phyloP scores from a whole-genome alignment of 495 filamentous ascomycete species.

The Penicillium daleae region DNA sequence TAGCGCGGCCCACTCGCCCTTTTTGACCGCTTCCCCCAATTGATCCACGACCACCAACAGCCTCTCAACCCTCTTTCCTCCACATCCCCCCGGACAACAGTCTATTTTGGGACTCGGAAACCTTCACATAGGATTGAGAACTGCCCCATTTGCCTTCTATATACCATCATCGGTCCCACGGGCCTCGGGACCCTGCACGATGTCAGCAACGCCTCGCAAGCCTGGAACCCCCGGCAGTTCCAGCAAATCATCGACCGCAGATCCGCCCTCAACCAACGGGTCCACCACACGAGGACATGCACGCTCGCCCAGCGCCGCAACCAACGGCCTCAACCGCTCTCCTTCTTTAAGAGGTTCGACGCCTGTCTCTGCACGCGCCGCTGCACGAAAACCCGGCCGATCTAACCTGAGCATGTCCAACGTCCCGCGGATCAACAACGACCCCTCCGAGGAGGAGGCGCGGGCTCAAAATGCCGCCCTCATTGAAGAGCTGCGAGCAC shows the following conservation, averaged over 20 bases:
- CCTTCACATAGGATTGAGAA: neutral
- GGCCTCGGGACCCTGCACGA: constrained; percentile 34
- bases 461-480: constrained; percentile 74
- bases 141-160: constrained; percentile 20
- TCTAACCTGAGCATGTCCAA: constrained; percentile 64
- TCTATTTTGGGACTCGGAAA: constrained; percentile 3
- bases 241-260: constrained; percentile 44
- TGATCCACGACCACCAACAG: constrained; percentile 21
- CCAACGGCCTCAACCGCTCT: constrained; percentile 46
- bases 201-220: constrained; percentile 52
- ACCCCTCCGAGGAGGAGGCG: constrained; percentile 63
- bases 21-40: constrained; percentile 36
- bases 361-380: constrained; percentile 71
- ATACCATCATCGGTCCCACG: constrained; percentile 23
- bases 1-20: constrained; percentile 29
- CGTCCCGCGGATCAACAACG: constrained; percentile 58
- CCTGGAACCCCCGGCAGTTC: constrained; percentile 45
- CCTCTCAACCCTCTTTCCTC: constrained; percentile 9
- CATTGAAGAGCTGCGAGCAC: constrained; percentile 81
- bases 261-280: constrained; percentile 40
- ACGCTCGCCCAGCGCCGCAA: constrained; percentile 45
- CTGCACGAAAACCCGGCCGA: constrained; percentile 60
- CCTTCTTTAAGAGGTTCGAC: constrained; percentile 52
- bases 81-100: neutral
- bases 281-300: constrained; percentile 46